Evolutionary conservation across 345 rosid species (phyloP).

Genomic region (Gossypium herbaceum): DNA sequence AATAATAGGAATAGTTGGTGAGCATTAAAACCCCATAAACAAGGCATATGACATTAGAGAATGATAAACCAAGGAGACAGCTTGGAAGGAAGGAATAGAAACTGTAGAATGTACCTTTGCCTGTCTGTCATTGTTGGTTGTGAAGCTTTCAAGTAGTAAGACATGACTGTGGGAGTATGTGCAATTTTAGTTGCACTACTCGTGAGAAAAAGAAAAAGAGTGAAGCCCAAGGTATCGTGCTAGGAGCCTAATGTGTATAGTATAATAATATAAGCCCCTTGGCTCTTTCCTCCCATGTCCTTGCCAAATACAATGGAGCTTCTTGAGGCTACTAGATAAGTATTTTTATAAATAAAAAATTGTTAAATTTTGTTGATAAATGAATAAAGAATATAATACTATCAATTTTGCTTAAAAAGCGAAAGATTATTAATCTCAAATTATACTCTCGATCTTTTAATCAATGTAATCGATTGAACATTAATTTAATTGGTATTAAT

Average conservation of each 20-base stretch:
- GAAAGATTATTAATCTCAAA: no score
- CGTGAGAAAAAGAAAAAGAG: background rate
- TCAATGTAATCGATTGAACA: rapidly evolving
- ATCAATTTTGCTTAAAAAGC: no score
- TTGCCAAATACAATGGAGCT: background rate
- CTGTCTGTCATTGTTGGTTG: background rate
- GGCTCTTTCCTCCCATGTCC: background rate
- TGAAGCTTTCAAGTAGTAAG: background rate
- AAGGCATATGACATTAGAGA: background rate
- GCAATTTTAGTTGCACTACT: background rate
- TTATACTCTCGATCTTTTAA: no score
- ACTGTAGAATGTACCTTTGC: background rate
- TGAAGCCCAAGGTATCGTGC: slow-evolving; percentile 10
- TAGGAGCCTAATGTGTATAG: background rate
- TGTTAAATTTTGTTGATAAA: no score
- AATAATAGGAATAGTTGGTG: background rate
- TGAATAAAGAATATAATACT: no score
- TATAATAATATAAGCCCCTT: background rate
- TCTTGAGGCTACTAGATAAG: background rate
- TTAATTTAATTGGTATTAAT: no score
- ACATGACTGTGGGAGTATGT: background rate
- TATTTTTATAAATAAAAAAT: no score
- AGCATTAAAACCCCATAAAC: background rate
- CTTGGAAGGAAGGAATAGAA: slow-evolving; percentile 11
- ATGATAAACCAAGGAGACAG: background rate